Conservation (phyloP, 768 basidiomycete genomes). For the Postia placenta region DNA sequence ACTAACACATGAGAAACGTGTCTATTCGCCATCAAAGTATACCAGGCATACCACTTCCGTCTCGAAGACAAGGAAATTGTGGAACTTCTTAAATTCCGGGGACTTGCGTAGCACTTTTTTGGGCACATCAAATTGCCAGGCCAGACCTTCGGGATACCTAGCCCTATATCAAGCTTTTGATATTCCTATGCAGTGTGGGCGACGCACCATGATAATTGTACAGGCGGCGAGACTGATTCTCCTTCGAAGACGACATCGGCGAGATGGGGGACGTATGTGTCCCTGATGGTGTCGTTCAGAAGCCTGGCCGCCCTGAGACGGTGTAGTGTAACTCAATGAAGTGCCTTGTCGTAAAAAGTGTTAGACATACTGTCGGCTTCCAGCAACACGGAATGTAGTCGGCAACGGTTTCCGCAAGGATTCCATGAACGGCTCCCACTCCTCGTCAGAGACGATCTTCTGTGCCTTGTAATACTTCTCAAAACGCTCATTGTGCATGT, state of each 20-base stretch:
- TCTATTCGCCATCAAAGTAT: background rate
- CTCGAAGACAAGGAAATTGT: slow-evolving; percentile 94
- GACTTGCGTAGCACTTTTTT: slow-evolving; percentile 85
- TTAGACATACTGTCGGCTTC: slow-evolving; percentile 68
- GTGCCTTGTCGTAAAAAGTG: too few species aligned
- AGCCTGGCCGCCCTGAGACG: slow-evolving; percentile 59
- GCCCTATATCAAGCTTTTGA: background rate
- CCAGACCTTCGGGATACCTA: slow-evolving; percentile 93
- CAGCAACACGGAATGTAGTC: slow-evolving; percentile 90
- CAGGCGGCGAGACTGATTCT: slow-evolving; percentile 68
- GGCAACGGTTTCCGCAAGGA: slow-evolving; percentile 70
- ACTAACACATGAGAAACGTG: background rate
- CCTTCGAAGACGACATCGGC: slow-evolving; percentile 72
- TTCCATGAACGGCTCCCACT: slow-evolving; percentile 74
- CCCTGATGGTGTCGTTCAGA: slow-evolving; percentile 73
- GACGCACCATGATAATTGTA: slow-evolving; percentile 76
- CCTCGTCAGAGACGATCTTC: slow-evolving; percentile 64
- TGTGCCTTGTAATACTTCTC: slow-evolving; percentile 70
- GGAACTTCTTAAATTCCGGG: slow-evolving; percentile 90
- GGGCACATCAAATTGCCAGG: slow-evolving; percentile 93
- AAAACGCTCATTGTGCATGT: slow-evolving; percentile 70
- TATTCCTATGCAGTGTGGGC: background rate
- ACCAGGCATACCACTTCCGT: slow-evolving; percentile 81
- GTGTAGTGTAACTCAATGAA: too few species aligned
- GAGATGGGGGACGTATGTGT: slow-evolving; percentile 72